Evolutionary conservation across 805 yeast species (phyloP).

Genomic region (Lachancea thermotolerans): DNA sequence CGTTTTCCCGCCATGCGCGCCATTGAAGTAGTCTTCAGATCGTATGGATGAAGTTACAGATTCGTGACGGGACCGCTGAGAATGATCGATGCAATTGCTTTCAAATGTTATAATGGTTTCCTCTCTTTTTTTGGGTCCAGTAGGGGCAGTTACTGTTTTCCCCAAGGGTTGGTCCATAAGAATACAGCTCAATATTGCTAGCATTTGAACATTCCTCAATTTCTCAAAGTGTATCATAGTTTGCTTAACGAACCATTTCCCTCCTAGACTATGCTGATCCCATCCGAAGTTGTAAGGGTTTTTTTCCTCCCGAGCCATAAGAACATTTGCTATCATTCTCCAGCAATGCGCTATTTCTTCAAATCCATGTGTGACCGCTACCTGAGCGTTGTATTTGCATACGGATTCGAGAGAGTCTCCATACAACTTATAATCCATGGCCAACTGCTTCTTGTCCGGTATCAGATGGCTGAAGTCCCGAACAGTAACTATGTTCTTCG

Average conservation of each 20-base stretch:
- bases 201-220: constrained; percentile 72
- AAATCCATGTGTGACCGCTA: constrained; percentile 59
- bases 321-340: constrained; percentile 46
- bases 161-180: constrained; percentile 22
- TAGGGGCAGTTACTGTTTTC: neutral
- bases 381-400: constrained; percentile 62
- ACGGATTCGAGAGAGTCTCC: constrained; percentile 59
- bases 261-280: constrained; percentile 79
- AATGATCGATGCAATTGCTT: neutral
- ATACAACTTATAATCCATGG: constrained; percentile 55
- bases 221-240: constrained; percentile 59
- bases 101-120: constrained; percentile 6
- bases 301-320: constrained; percentile 24
- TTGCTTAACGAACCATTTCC: constrained; percentile 54
- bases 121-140: neutral
- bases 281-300: constrained; percentile 46
- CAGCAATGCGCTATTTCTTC: constrained; percentile 67
- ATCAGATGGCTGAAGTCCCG: constrained; percentile 62
- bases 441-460: constrained; percentile 69
- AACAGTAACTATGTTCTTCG: constrained; percentile 52
- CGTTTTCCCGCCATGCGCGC: constrained; percentile 3
- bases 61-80: neutral
- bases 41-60: constrained; percentile 13
- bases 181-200: constrained; percentile 80
- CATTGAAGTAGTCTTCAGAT: constrained; percentile 24